Conservation (phyloP, 345 rosid species). For the Erodium maritimum region DNA sequence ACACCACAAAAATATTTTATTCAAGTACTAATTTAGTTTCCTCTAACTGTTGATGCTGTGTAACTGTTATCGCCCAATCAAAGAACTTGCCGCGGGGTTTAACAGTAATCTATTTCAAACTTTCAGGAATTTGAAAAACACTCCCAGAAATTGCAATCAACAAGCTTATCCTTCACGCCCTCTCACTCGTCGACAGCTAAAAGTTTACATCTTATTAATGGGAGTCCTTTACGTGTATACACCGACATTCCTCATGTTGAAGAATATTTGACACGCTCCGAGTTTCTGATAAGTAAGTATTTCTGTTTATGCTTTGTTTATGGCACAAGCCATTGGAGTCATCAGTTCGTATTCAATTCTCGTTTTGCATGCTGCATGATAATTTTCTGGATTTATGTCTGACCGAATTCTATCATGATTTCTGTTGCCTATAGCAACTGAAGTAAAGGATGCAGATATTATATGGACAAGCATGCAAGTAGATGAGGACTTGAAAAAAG, state of each 20-base stretch:
- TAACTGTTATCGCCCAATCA: conserved; percentile 6
- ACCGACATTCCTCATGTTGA: conserved; percentile 89
- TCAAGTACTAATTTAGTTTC: conserved; percentile 27
- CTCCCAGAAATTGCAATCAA: conserved; percentile 27
- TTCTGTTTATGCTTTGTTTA: not conserved
- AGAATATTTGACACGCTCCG: conserved; percentile 69
- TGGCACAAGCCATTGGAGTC: not conserved
- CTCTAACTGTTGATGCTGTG: not conserved
- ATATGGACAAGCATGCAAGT: conserved; percentile 89
- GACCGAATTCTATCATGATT: not conserved
- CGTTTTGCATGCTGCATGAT: not conserved
- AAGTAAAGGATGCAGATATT: conserved; percentile 73
- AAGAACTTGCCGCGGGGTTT: conserved; percentile 5
- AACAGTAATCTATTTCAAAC: conserved; percentile 10
- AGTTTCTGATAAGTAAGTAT: conserved; percentile 68
- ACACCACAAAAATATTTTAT: conserved; percentile 74
- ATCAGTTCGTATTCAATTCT: not conserved
- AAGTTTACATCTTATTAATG: conserved; percentile 33
- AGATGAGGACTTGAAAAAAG: conserved; percentile 66
- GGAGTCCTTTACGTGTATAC: conserved; percentile 45
- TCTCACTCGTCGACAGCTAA: conserved; percentile 20
- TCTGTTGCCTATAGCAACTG: conserved; percentile 41
- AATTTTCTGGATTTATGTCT: not conserved
- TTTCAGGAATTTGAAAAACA: conserved; percentile 65
- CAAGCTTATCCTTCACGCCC: conserved; percentile 24